Evolutionary conservation across 2,329 filamentous ascomycete species (phyloP), one percentile per base, ranked within the genome.

Genomic region (Fusarium albidum): DNA sequence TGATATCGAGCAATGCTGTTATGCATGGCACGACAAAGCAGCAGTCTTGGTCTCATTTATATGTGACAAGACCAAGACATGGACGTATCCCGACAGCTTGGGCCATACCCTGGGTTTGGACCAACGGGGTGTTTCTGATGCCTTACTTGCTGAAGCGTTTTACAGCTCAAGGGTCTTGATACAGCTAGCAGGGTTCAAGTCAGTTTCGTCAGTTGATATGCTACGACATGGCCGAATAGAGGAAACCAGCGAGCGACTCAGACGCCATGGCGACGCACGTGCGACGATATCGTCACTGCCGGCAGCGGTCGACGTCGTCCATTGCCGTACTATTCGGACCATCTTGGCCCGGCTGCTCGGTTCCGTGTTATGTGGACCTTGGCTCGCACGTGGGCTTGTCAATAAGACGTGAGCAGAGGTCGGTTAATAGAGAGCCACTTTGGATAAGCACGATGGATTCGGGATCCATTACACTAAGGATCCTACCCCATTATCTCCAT

Each of bases 371-470:
- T n/a, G 31, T 33, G 31, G 31, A 15, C 15, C 15, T 33, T 12
- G 13, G 9, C 8, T 12, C 8, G 31, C 31, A 33, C 31, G 31
- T 33, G 31, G 31, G 31, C 31, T 33, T 6, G 15, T 33, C n/a
- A 3, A 33, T 15, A 33, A 33, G 31, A n/a, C 15, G 31, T 33
- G 13, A 13, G 15, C 6, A 8, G 11, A 15, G 8, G n/a, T 29
- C 21, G 31, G 21, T 37, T 46, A 35, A 17, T 27, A 12, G 6
- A n/a, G 33, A 21, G 21, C 15, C 43, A 28, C 43, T 5, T 35
- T 46, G 11, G 15, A 46, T 15, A 25, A 46, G 33, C 28, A 25
- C 32, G 34, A 37, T 46, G 43, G 32, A 46, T 46, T 46, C 14
- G 26, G 18, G 32, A 25, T 37, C 32, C 26, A 46, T 7, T 9